Base-by-base conservation (phyloP, 805 yeast genomes). In the Barnettozyma sp. region DNA sequence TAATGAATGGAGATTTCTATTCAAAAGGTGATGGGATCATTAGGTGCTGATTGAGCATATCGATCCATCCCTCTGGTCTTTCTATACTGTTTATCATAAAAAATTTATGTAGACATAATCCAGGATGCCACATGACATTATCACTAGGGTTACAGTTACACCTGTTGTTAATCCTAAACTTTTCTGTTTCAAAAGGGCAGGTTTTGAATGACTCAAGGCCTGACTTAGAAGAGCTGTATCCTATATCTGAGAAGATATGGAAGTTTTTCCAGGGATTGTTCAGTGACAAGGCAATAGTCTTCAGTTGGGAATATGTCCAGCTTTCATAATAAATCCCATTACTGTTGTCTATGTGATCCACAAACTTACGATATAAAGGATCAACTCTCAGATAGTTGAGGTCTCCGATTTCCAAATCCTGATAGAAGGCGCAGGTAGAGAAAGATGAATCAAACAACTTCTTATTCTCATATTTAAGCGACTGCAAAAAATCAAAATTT, bases 271-370 rank as follows among this genome's bases (percentile, higher is more conserved):
- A 75, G 35, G 80, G 74, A 56, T 83, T 54, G 63, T 85, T 81
- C 45, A 86, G 62, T 4, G 92, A 66, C n/a, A 83, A 54, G 62
- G 84, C 78, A 42, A 85, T 60, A 6, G 87, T 65, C 14, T 78
- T 88, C 13, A 87, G 94, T 9, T 26, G 29, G n/a, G 17, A 26
- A 15, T 26, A 16, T 5, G 19, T 94, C 92, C 94, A 85, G 56
- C 94, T 69, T 59, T 82, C 86, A 59, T 86, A 86, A 65, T 80
- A 86, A 58, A 86, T 86, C 3, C 94, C 94, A 42, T 94, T 92
- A 2, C 79, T 65, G 33, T 60, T 55, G 54, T 86, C 95, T 42
- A 86, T 65, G 48, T 70, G 62, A 22, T 82, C 76, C 49, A 86
- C 82, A 59, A 75, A 86, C 35, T 69, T 70, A 19, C 62, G 54